Evolutionary conservation across 139 green algal genomes (phyloP).

Genomic region (Dunaliella primolecta): DNA sequence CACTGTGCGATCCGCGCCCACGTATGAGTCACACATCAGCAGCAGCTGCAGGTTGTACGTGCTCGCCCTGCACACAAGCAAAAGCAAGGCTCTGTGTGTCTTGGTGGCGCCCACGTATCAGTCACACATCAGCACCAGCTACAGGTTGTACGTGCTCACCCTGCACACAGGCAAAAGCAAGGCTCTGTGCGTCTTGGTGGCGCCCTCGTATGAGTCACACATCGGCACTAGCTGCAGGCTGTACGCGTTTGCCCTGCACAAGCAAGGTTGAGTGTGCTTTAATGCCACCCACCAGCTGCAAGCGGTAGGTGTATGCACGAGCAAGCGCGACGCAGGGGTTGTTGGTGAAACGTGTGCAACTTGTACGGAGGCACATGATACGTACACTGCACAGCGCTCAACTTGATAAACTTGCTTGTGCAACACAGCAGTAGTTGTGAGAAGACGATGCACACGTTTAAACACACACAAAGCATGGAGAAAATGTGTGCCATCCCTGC

Average conservation of each 20-base stretch:
- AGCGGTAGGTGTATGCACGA: too few relatives aligned
- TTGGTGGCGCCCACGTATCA: slow-evolving; percentile 76
- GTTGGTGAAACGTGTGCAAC: too few relatives aligned
- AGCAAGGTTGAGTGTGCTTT: not conserved
- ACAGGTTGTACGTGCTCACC: slow-evolving; percentile 67
- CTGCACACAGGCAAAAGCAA: slow-evolving; percentile 6
- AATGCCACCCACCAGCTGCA: slow-evolving; percentile 67
- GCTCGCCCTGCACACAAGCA: slow-evolving; percentile 36
- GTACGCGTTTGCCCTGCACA: slow-evolving; percentile 56
- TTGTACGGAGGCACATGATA: too few relatives aligned
- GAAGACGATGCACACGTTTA: too few relatives aligned
- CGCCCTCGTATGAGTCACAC: slow-evolving; percentile 82
- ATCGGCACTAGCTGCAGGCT: slow-evolving; percentile 69
- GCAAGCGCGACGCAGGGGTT: too few relatives aligned
- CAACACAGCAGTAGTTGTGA: too few relatives aligned
- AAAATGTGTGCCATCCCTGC: not conserved
- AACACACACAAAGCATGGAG: too few relatives aligned
- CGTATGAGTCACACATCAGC: slow-evolving; percentile 78
- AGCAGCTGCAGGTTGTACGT: slow-evolving; percentile 70
- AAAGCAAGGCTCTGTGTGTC: not conserved
- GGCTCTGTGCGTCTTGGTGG: not conserved
- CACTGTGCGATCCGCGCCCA: slow-evolving; percentile 71
- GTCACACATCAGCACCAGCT: slow-evolving; percentile 72
- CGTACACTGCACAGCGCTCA: too few relatives aligned
- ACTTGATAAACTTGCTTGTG: too few relatives aligned